phyloP scores from a whole-genome alignment of 306 rosid genomes.

The Purshia tridentata region DNA sequence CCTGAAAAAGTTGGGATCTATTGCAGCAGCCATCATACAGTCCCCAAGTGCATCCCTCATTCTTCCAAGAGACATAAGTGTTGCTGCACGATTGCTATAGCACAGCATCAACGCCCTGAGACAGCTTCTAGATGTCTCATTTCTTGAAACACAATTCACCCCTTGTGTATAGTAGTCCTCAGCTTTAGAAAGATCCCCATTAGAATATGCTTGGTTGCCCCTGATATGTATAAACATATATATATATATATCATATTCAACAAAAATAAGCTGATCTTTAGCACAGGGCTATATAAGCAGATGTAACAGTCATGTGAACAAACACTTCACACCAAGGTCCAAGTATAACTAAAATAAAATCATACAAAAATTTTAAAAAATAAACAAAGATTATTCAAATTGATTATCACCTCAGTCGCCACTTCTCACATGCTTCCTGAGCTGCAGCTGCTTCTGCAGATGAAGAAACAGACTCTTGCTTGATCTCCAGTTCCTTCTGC shows the following conservation, averaged over 20 bases:
- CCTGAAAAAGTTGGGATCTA: conserved; percentile 79
- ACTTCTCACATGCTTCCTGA: conserved; percentile 91
- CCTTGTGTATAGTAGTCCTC: conserved; percentile 86
- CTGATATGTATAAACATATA: conserved; percentile 62
- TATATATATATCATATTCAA: conserved; percentile 26
- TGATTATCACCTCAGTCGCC: conserved; percentile 77
- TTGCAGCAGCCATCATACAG: conserved; percentile 72
- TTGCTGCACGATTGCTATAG: conserved; percentile 98
- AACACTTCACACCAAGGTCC: conserved; percentile 2
- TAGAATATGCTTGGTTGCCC: conserved; percentile 89
- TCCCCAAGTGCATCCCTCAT: conserved; percentile 83
- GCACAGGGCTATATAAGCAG: background rate
- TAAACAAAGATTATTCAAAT: conserved; percentile 17
- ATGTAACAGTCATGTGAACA: background rate
- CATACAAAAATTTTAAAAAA: background rate
- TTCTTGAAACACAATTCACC: conserved; percentile 54
- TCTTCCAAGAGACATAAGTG: conserved; percentile 89
- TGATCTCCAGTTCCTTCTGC: conserved; percentile 42
- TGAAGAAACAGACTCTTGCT: conserved; percentile 46
- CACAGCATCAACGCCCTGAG: conserved; percentile 89
- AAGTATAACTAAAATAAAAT: background rate
- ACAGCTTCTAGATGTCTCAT: conserved; percentile 68
- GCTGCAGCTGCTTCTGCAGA: conserved; percentile 48
- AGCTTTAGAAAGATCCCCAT: conserved; percentile 75
- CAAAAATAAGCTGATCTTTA: conserved; percentile 21